Base-by-base conservation (phyloP, 2,329 filamentous ascomycete species). In the Ophiostoma australiae region DNA sequence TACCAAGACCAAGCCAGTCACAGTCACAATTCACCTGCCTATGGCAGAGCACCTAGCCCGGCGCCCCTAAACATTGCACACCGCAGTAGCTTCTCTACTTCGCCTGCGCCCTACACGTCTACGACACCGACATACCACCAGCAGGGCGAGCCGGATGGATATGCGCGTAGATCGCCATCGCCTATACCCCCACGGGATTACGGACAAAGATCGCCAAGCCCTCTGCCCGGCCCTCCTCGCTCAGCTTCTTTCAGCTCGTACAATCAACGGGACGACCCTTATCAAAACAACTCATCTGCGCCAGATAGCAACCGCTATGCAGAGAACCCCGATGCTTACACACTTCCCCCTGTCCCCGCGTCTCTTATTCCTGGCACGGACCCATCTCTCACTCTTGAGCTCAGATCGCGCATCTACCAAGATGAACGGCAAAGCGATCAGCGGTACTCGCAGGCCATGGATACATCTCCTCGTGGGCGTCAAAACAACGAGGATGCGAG, bases 291-390 rank as follows among this genome's bases (percentile, higher is more conserved):
- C 39, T 77, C 77, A 4, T 76, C 74, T 69, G 83, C 84, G 33
- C 71, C 80, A 48, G 80, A 82, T 7, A 78, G 79, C 41, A 76
- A 73, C 4, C 70, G 5, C 17, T 63, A 63, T 11, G 27, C 58
- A 17, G 61, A 37, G 35, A 66, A 39, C 10, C 33, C 66, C n/a
- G 75, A 76, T 33, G 77, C 77, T 58, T 84, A 85, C 75, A 79
- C 77, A 4, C 73, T 84, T 27, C 83, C 84, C 1, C 76, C 81
- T 4, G 80, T 89, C 1, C 88, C 88, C 4, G 77, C 86, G 1
- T 86, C 87, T 3, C 79, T 90, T 31, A 84, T 90, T 8, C 85
- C 87, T n/a, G 87, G 87, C 3, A 81, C 88, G 35, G 87, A 90
- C 73, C 85, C 86, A 3, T 77, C 77, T 23, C 79, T 88, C 48